Conservation (phyloP, 2,329 filamentous ascomycete species). For the Fusarium metavorans region DNA sequence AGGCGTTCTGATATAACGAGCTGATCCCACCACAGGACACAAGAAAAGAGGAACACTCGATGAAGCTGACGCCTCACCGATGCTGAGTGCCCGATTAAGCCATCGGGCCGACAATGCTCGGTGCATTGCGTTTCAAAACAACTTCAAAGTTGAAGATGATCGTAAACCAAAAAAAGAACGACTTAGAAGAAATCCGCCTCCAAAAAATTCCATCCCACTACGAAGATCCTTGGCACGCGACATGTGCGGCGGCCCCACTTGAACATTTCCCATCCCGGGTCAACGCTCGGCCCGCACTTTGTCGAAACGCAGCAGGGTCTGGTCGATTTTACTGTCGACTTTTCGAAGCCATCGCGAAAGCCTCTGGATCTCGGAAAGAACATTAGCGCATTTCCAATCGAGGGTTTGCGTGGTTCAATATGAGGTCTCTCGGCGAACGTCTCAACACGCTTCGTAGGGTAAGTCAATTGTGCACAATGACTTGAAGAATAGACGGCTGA, state of each 20-base stretch:
- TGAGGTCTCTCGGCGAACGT: conserved; percentile 70
- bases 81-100: conserved; percentile 57
- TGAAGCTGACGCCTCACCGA: conserved; percentile 52
- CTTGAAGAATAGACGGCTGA: conserved; percentile 25
- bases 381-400: conserved; percentile 26
- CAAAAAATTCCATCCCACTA: conserved; percentile 43
- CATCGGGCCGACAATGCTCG: conserved; percentile 57
- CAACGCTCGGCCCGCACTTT: conserved; percentile 44
- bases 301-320: conserved; percentile 39
- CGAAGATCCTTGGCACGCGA: conserved; percentile 15
- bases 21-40: conserved; percentile 57
- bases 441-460: conserved; percentile 81
- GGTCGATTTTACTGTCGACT: conserved; percentile 45
- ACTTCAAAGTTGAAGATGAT: not conserved
- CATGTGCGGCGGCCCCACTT: conserved; percentile 22
- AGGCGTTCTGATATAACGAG: conserved; percentile 22
- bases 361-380: conserved; percentile 24
- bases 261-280: conserved; percentile 37
- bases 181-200: conserved; percentile 28
- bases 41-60: conserved; percentile 61
- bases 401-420: conserved; percentile 42
- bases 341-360: conserved; percentile 42
- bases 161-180: conserved; percentile 10
- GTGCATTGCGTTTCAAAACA: conserved; percentile 53
- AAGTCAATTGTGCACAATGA: conserved; percentile 52